Evolutionary conservation across 805 yeast genomes (phyloP).

Genomic region (Wickerhamiella cacticola): DNA sequence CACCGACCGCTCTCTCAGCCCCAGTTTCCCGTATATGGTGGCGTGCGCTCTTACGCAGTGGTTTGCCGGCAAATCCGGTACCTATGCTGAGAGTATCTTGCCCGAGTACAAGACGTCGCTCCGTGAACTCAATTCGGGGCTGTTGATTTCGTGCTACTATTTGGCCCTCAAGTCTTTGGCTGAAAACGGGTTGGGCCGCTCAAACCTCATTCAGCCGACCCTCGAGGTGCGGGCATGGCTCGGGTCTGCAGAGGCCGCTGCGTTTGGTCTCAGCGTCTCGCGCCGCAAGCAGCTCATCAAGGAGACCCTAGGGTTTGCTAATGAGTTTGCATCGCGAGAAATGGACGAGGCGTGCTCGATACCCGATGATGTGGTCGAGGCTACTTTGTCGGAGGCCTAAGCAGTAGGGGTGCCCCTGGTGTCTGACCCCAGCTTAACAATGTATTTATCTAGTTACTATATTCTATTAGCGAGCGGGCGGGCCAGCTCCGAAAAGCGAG

Average conservation of each 20-base stretch:
- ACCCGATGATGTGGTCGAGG: conserved; percentile 3
- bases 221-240: conserved; percentile 11
- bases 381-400: not conserved
- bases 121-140: not conserved
- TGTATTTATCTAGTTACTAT: conserved; percentile 1
- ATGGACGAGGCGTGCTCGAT: conserved; percentile 12
- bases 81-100: conserved; percentile 4
- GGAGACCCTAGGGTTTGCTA: conserved; percentile 36
- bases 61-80: not conserved
- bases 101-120: not conserved
- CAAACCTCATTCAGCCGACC: not conserved
- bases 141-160: not conserved
- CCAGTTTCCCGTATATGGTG: not conserved
- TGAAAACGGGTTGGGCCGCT: conserved; percentile 7
- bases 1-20: not conserved
- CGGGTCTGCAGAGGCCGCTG: not conserved
- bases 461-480: not conserved
- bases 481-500: no score
- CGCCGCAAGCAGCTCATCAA: conserved; percentile 44
- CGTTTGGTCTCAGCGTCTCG: conserved; percentile 31
- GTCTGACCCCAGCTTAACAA: no score
- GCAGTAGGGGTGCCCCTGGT: no score
- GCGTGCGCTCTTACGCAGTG: conserved; percentile 8
- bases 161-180: conserved; percentile 3
- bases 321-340: conserved; percentile 10